These are phyloP conservation scores for Akanthomyces dipterigenus DNA, from an alignment of 2,329 filamentous ascomycete species.

Conservation along the genomic window DNA sequence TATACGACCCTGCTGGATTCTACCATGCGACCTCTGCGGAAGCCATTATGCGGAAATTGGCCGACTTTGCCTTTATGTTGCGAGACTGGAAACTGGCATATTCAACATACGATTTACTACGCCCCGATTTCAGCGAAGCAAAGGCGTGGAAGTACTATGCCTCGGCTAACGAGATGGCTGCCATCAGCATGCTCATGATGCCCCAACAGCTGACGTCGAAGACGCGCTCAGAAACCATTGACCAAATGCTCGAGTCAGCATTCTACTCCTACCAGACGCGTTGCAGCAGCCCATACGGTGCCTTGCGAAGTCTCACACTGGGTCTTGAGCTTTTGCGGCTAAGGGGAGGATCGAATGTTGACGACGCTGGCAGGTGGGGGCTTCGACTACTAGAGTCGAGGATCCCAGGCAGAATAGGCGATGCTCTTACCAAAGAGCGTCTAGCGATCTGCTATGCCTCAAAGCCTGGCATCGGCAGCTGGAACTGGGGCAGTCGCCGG, in stretches of 20 bases:
- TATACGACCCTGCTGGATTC: constrained; percentile 75
- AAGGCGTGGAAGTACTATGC: constrained; percentile 97
- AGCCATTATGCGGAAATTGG: constrained; percentile 85
- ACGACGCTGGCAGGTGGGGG: constrained; percentile 84
- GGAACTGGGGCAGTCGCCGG: constrained; percentile 62
- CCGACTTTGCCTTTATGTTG: constrained; percentile 94
- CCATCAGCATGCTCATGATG: constrained; percentile 72
- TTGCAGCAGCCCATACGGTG: constrained; percentile 71
- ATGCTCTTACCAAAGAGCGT: constrained; percentile 79
- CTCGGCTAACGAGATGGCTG: constrained; percentile 91
- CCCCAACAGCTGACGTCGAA: constrained; percentile 67
- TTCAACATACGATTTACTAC: constrained; percentile 84
- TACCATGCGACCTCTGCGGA: constrained; percentile 81
- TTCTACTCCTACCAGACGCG: constrained; percentile 89
- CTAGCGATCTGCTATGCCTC: constrained; percentile 78
- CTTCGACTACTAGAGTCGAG: constrained; percentile 71
- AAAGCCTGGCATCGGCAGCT: constrained; percentile 59
- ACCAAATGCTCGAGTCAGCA: constrained; percentile 82
- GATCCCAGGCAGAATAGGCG: constrained; percentile 66
- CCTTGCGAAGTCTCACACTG: constrained; percentile 69
- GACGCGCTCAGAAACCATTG: constrained; percentile 70
- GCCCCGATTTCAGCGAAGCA: constrained; percentile 84
- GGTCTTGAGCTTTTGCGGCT: constrained; percentile 76
- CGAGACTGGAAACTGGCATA: constrained; percentile 91
- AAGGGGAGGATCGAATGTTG: constrained; percentile 70